These are phyloP conservation scores for Hypoxylon rickii DNA, from an alignment of 495 filamentous ascomycete genomes.

Conservation along the genomic window DNA sequence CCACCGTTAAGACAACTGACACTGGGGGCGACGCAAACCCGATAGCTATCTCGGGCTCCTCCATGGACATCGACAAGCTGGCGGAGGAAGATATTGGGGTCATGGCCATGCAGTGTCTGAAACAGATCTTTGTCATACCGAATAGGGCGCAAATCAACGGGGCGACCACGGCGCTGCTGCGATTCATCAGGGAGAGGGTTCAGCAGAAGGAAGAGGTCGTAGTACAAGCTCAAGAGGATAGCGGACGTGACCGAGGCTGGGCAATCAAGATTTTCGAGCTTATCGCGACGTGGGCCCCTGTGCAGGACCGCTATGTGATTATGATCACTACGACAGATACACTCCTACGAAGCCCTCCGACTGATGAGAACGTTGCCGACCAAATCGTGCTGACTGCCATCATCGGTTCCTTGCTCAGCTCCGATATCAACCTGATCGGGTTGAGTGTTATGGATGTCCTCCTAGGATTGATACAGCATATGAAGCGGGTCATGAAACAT, in stretches of 20 bases:
- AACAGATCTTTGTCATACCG: constrained; percentile 75
- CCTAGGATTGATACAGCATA: constrained; percentile 77
- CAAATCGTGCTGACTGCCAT: constrained; percentile 75
- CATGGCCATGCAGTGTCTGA: constrained; percentile 78
- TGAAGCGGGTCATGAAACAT: constrained; percentile 71
- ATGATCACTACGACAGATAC: constrained; percentile 78
- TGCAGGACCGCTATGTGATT: constrained; percentile 89
- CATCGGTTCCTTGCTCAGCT: constrained; percentile 78
- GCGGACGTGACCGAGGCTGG: constrained; percentile 64
- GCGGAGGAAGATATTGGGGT: constrained; percentile 87
- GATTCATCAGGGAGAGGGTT: constrained; percentile 68
- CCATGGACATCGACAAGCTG: constrained; percentile 80
- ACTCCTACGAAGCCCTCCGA: constrained; percentile 64
- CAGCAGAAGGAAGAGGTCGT: constrained; percentile 52
- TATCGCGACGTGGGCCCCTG: constrained; percentile 80
- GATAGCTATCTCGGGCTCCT: constrained; percentile 70
- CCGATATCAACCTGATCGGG: constrained; percentile 88
- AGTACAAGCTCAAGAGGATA: constrained; percentile 37
- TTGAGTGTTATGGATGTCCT: constrained; percentile 92
- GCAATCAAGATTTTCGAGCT: constrained; percentile 77
- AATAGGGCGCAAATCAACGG: constrained; percentile 76
- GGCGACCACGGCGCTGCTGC: constrained; percentile 70
- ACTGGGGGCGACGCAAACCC: constrained; percentile 67
- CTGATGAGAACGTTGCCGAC: constrained; percentile 67
- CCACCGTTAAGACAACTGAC: constrained; percentile 75